A percentile compares a stretch with the other conserved stretches of the same genome.
Conservation (phyloP, 1,139 yeast species). For the Sugiyamaella paludigena region DNA sequence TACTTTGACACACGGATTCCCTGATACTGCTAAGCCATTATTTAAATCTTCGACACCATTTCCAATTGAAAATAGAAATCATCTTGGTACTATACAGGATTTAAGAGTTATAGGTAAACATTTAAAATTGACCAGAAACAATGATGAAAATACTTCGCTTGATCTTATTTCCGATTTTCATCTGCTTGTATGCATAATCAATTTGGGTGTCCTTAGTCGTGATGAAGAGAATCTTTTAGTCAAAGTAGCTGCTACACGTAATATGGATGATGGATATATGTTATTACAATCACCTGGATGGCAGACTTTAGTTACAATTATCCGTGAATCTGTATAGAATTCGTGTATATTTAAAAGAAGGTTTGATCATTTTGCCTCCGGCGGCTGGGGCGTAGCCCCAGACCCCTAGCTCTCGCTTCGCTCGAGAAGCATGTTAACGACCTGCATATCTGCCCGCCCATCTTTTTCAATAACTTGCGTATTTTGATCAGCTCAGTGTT, state of each 20-base stretch:
- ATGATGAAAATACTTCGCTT: conserved; percentile 33
- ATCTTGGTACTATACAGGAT: conserved; percentile 72
- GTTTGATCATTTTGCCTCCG: too few species aligned
- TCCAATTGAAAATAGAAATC: conserved; percentile 76
- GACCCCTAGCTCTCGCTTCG: too few species aligned
- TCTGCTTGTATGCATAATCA: conserved; percentile 55
- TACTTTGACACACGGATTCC: conserved; percentile 91
- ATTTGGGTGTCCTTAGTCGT: conserved; percentile 49
- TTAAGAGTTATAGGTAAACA: conserved; percentile 49
- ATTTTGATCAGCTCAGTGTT: too few species aligned
- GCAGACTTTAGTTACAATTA: conserved; percentile 67
- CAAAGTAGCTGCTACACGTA: conserved; percentile 39
- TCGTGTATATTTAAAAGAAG: neutral
- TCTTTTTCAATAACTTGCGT: too few species aligned
- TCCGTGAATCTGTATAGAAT: conserved; percentile 25
- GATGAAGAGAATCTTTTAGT: conserved; percentile 52
- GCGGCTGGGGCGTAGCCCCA: too few species aligned
- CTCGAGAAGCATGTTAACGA: too few species aligned
- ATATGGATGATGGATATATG: conserved; percentile 45
- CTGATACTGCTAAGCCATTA: conserved; percentile 55
- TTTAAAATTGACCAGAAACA: conserved; percentile 41
- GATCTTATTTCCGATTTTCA: conserved; percentile 68
- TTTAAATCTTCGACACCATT: conserved; percentile 45
- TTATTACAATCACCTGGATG: conserved; percentile 69
- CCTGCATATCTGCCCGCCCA: too few species aligned